Base-by-base conservation (phyloP, 768 basidiomycete species). In the Tulasnella sp. region DNA sequence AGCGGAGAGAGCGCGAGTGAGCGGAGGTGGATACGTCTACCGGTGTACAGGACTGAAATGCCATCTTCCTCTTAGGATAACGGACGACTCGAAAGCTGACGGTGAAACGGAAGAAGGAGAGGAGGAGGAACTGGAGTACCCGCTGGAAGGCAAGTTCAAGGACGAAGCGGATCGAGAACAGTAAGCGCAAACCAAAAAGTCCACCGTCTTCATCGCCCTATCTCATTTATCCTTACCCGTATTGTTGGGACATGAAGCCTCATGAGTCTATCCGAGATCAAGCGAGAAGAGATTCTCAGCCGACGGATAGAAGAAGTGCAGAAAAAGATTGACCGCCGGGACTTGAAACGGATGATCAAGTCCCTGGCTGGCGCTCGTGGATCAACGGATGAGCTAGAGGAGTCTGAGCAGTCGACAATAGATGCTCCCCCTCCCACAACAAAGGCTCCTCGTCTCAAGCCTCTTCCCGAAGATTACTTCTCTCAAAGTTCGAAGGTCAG, bases 131-230 rank as follows among this genome's bases (percentile, higher is more conserved):
- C 91, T 93, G 79, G 90, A 90, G 3, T 99, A 94, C 81, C 96
- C 95, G 0, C 84, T 97, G 15, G 97, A 99, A 80, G 95, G 94
- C 71, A 93, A 94, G 83, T 99, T 93, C 81, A 88, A 87, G 77
- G 91, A 97, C 80, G 94, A 94, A 80, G 87, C 85, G 15, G 97
- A 98, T 83, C 88, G 91, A 80, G 87, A 91, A 79, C 84, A 86
- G 97, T 97, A 85, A 85, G 92, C 81, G 17, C 29, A 3, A 70
- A 34, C 12, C 29, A 17, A 37, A 54, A 7, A 36, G 25, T 38
- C 39, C 40, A 3, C 52, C 12, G n/a, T n/a, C 39, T 39, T 29
- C 39, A 64, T 34, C 64, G 4, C n/a, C 25, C 71, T 12, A 11
- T 34, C 19, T 42, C 14, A 64, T 29, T 70, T 11, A 25, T 14